phyloP scores from a whole-genome alignment of 306 rosid genomes.

The Malus orientalis region DNA sequence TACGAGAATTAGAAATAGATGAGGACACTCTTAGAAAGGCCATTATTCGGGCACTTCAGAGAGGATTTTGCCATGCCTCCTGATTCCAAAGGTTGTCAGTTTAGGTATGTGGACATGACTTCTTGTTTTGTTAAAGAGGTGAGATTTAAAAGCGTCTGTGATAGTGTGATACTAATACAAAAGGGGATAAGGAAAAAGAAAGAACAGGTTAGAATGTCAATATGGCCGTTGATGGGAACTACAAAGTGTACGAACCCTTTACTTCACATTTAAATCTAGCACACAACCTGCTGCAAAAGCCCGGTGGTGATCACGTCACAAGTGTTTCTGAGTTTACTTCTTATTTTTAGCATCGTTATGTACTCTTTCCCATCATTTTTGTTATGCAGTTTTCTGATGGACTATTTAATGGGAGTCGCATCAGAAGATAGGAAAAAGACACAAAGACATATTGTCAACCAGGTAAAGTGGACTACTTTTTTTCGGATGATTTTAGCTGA shows the following conservation, averaged over 20 bases:
- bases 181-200: background rate
- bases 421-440: conserved; percentile 85
- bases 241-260: background rate
- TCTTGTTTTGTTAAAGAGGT: background rate
- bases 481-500: background rate
- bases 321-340: background rate
- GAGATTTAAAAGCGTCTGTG: background rate
- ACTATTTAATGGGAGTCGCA: conserved; percentile 68
- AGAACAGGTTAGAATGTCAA: background rate
- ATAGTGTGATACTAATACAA: no score
- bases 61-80: conserved; percentile 98
- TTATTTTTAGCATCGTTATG: background rate
- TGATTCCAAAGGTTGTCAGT: conserved; percentile 82
- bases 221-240: background rate
- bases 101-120: background rate
- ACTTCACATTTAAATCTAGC: background rate
- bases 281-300: background rate
- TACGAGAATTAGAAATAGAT: conserved; percentile 68
- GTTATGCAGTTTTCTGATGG: conserved; percentile 52
- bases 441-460: conserved; percentile 81
- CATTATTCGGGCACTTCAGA: conserved; percentile 92
- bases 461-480: conserved; percentile 42
- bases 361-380: background rate
- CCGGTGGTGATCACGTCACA: background rate
- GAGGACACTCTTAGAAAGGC: conserved; percentile 71